A percentile compares a stretch with the other conserved stretches of the same genome.
phyloP scores from a whole-genome alignment of 495 filamentous ascomycete species.

The Lentithecium fluviatile region DNA sequence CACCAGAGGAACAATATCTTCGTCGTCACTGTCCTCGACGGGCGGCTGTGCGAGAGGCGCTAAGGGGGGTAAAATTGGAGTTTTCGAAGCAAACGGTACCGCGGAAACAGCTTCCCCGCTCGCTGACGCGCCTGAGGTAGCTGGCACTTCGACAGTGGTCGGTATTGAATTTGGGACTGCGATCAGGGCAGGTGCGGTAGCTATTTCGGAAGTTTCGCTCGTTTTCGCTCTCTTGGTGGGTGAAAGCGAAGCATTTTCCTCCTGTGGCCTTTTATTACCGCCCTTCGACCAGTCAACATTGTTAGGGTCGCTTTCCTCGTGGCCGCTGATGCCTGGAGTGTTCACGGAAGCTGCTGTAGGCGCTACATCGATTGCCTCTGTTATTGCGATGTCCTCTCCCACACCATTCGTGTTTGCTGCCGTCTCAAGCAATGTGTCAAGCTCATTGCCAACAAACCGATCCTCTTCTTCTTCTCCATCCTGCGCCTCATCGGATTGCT shows the following conservation, averaged over 20 bases:
- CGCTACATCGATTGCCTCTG: neutral
- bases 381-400: neutral
- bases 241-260: slow-evolving; percentile 6
- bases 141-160: neutral
- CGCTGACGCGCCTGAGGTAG: neutral
- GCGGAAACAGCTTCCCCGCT: neutral
- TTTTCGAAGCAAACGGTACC: neutral
- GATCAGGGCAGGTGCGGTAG: neutral
- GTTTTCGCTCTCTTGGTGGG: slow-evolving; percentile 11
- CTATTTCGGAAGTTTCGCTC: neutral
- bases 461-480: slow-evolving; percentile 24
- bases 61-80: neutral
- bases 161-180: neutral
- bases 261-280: slow-evolving; percentile 14
- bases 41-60: neutral
- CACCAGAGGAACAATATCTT: slow-evolving; percentile 31
- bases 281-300: neutral
- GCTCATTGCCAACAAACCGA: slow-evolving; percentile 28
- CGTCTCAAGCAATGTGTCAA: slow-evolving; percentile 23
- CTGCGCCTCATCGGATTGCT: slow-evolving; percentile 23
- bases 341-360: neutral
- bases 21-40: slow-evolving; percentile 15
- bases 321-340: neutral
- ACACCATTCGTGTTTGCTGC: neutral
- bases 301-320: neutral